A percentile compares a stretch with the other conserved stretches of the same genome.
Evolutionary conservation across 2,329 filamentous ascomycete species (phyloP).

Genomic region (Ilyonectria sp.): DNA sequence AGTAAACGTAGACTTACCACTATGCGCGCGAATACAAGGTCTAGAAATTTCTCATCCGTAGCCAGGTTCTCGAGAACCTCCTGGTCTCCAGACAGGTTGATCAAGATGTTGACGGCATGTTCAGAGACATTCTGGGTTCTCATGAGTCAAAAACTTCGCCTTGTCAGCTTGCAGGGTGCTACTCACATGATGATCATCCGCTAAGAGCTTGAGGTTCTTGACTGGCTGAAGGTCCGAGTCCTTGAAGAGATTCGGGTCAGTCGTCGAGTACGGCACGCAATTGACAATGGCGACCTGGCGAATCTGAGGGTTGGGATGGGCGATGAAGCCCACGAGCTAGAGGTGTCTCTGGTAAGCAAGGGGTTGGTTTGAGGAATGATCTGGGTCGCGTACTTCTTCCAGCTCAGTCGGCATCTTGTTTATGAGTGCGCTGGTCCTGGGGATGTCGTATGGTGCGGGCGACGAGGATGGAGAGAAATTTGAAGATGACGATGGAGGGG

Average conservation of each 20-base stretch:
- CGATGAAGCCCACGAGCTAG: constrained; percentile 93
- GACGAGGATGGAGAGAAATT: constrained; percentile 37
- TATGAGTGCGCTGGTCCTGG: constrained; percentile 10
- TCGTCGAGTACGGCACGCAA: constrained; percentile 84
- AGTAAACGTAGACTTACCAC: constrained; percentile 70
- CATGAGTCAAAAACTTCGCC: constrained; percentile 18
- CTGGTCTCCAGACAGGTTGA: constrained; percentile 85
- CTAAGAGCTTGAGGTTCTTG: constrained; percentile 88
- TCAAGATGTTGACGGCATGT: constrained; percentile 90
- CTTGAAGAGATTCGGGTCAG: constrained; percentile 88
- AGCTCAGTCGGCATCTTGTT: constrained; percentile 79
- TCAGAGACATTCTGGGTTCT: constrained; percentile 85
- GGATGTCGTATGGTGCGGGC: constrained; percentile 39
- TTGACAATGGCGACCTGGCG: constrained; percentile 89
- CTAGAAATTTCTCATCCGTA: constrained; percentile 85
- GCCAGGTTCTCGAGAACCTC: constrained; percentile 82
- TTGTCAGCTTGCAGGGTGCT: not conserved
- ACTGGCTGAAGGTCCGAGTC: constrained; percentile 82
- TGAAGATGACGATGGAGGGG: constrained; percentile 46
- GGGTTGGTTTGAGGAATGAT: not conserved
- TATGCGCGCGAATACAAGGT: constrained; percentile 79
- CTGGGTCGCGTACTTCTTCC: constrained; percentile 73
- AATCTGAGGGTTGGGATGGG: constrained; percentile 92
- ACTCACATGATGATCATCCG: constrained; percentile 85
- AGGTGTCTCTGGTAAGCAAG: constrained; percentile 32